Base-by-base conservation (phyloP, 1,284 basidiomycete genomes). In the Golubevia pallescens region DNA sequence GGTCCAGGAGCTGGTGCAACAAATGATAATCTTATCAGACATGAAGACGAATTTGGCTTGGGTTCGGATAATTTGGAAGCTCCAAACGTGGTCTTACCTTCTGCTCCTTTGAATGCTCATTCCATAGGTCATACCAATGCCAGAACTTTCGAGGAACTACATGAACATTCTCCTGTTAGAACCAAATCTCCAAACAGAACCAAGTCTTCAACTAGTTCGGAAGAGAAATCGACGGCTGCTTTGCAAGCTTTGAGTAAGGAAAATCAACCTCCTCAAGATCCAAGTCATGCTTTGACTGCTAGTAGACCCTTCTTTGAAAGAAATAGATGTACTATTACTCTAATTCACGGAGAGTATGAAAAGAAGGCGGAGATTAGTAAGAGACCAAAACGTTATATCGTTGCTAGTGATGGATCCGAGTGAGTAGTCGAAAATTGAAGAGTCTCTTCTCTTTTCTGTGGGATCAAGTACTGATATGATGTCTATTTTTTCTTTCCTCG, bases 391-490 rank as follows among this genome's bases (percentile, higher is more conserved):
- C 89, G 89, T 56, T 99, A 98, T 86, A 89, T 97, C 4, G 92
- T 98, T 19, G 93, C 94, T 1, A 96, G 93, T 79, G 96, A 99
- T 88, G 86, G 98, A 76, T 94, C 93, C 71, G 93, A 97, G 56
- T 70, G 70, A 66, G 75, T 95, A 97, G 87, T 92, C 90, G 86
- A 88, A 92, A 48, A 97, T 94, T 86, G 94, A 95, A n/a, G n/a
- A n/a, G n/a, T n/a, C n/a, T 20, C 57, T 38, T 58, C 21, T 24
- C 4, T n/a, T 14, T 21, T n/a, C 58, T 53, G n/a, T 7, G 38
- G 20, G 51, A n/a, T 42, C 42, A 28, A 58, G 28, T 7, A 58
- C 16, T 19, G 16, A n/a, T 3, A 58, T 10, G 57, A n/a, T 58
- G 2, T 54, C 48, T n/a, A 19, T 5, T 62, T 42, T 16, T 28